Conservation (phyloP, 768 basidiomycete genomes). For the Russula sp. region DNA sequence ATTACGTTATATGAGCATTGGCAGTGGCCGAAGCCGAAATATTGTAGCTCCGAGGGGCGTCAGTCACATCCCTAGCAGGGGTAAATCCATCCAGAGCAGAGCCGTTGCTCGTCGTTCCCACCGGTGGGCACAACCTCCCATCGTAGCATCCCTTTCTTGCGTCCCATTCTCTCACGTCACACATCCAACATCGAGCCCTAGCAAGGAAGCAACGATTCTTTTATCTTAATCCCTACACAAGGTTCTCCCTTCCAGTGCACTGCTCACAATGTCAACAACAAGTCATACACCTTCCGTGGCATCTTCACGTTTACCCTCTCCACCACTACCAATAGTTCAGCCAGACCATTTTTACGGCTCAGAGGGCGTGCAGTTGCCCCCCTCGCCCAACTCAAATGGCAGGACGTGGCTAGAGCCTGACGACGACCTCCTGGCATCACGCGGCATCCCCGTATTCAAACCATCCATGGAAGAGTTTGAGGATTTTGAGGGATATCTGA, state of each 20-base stretch:
- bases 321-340: slow-evolving; percentile 44
- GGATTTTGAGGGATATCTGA: slow-evolving; percentile 91
- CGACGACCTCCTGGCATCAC: slow-evolving; percentile 73
- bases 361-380: slow-evolving; percentile 41
- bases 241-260: background rate
- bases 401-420: slow-evolving; percentile 67
- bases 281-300: slow-evolving; percentile 33
- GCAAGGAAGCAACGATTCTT: background rate
- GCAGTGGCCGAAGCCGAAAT: slow-evolving; percentile 17
- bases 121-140: background rate
- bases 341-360: slow-evolving; percentile 81
- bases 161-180: background rate
- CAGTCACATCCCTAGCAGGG: background rate
- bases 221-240: background rate
- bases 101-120: slow-evolving; percentile 4
- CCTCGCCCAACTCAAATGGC: slow-evolving; percentile 58
- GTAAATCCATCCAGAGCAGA: background rate
- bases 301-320: slow-evolving; percentile 45
- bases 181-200: background rate
- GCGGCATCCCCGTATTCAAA: slow-evolving; percentile 95
- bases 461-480: slow-evolving; percentile 88
- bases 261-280: slow-evolving; percentile 16
- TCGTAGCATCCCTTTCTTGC: background rate
- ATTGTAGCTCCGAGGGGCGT: slow-evolving; percentile 23
- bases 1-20: slow-evolving; percentile 10